Base-by-base conservation (phyloP, 345 rosid species). In the Citrus trifoliata region DNA sequence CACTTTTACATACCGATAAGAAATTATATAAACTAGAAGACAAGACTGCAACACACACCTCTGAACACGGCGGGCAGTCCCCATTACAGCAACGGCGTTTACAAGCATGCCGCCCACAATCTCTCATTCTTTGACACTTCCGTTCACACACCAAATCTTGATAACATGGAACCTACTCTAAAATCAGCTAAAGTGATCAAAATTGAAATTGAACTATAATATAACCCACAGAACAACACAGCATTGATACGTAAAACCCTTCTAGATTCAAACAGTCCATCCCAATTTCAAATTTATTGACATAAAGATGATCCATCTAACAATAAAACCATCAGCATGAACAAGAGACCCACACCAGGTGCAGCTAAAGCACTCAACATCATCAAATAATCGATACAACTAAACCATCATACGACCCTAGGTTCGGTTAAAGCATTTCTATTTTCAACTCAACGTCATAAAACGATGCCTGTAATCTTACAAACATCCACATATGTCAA, bases 51-150 rank as follows among this genome's bases (percentile, higher is more conserved):
- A 62, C 66, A 27, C 32, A 38, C 70, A 92, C 97, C 96, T 93
- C 98, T 42, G 91, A 88, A 86, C 98, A 93, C 5, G 97, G 96
- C 2, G 93, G 97, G 80, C 98, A 95, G 77, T 91, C 85, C 60
- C 98, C 99, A 87, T 92, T 96, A 82, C 99, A 93, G 83, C 99
- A 93, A 21, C 96, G 94, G 1, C 96, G 93, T 83, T 82, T 93
- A 85, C 98, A 95, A 76, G 97, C 93, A 90, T 93, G 99, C 24
- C 94, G 89, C 67, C 92, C 97, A 78, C 97, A 93, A 80, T 92
- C 97, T 83, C 99, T 92, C 86, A 80, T 55, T 80, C 82, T 88
- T 82, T 88, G 91, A 80, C 98, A 93, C 87, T 88, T 93, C 82
- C 97, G 92, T 75, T 95, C 98, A 75, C 98, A 95, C 3, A 88